phyloP scores from a whole-genome alignment of 139 green algal species.

The Volvox reticuliferus region DNA sequence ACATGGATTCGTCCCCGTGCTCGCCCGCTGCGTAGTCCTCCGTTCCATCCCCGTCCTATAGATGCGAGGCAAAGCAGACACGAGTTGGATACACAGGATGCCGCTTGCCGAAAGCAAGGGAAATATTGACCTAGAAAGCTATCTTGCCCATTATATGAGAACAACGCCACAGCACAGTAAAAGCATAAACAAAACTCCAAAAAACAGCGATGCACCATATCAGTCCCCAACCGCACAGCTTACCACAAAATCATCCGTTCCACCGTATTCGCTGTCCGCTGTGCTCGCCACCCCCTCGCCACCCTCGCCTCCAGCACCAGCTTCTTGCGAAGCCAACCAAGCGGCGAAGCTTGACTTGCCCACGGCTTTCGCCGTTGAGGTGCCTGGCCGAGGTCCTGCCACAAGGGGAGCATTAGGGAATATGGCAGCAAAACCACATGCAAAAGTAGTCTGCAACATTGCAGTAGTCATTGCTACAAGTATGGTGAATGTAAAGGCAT shows the following conservation, averaged over 20 bases:
- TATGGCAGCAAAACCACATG: no score
- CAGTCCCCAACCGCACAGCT: neutral
- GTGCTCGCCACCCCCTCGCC: neutral
- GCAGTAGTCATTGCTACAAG: no score
- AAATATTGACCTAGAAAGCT: no score
- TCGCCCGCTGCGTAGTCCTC: constrained; percentile 29
- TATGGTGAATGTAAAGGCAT: no score
- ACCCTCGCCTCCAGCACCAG: constrained; percentile 1
- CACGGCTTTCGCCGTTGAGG: constrained; percentile 19
- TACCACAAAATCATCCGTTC: constrained; percentile 38
- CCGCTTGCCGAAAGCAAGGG: no score
- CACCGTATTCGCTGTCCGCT: constrained; percentile 33
- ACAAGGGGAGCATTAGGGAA: neutral
- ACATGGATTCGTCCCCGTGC: constrained; percentile 39
- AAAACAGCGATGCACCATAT: no score
- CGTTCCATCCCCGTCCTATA: constrained; percentile 28
- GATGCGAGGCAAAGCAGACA: neutral
- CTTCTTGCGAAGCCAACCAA: constrained; percentile 44
- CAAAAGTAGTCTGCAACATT: no score
- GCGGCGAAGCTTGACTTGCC: constrained; percentile 30
- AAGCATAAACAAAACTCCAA: no score
- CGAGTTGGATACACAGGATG: no score
- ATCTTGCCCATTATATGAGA: no score
- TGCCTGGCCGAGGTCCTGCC: neutral
- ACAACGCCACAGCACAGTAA: no score